A percentile compares a stretch with the other conserved stretches of the same genome.
phyloP scores from a whole-genome alignment of 768 basidiomycete species.

The Clitopilus hobsonii region DNA sequence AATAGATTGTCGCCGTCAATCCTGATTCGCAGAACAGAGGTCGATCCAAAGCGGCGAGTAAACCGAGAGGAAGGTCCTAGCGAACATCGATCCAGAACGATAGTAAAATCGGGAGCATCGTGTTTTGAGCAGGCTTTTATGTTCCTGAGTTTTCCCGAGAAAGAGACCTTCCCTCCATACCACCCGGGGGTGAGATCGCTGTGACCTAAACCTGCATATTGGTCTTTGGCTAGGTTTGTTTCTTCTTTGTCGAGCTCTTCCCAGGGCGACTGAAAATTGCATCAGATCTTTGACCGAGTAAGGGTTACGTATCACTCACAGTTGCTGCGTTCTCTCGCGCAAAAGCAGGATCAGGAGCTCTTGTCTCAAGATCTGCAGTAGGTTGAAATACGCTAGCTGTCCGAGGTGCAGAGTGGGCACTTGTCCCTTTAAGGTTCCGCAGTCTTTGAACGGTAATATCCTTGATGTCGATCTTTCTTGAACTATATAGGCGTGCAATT shows the following conservation, averaged over 20 bases:
- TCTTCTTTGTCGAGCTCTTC: conserved; percentile 57
- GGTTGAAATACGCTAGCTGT: conserved; percentile 12
- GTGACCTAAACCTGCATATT: conserved; percentile 38
- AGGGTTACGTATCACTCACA: too few species aligned
- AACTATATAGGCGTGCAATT: conserved; percentile 37
- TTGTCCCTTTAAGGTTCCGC: conserved; percentile 22
- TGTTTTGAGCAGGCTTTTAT: conserved; percentile 20
- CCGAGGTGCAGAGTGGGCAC: conserved; percentile 24
- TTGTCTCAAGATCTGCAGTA: background rate
- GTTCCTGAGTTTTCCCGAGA: conserved; percentile 34
- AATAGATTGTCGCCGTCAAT: conserved; percentile 30
- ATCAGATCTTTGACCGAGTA: too few species aligned
- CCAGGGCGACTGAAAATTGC: conserved; percentile 70
- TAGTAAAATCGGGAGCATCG: background rate
- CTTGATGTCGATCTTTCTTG: conserved; percentile 17
- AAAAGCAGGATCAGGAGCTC: conserved; percentile 20
- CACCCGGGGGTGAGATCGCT: conserved; percentile 32
- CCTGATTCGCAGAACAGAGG: conserved; percentile 47
- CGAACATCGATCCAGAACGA: conserved; percentile 43
- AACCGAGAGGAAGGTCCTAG: conserved; percentile 56
- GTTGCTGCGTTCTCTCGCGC: conserved; percentile 32
- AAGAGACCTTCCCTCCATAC: conserved; percentile 62
- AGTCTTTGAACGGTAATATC: conserved; percentile 23
- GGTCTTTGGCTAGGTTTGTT: conserved; percentile 24
- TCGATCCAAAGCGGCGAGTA: conserved; percentile 59